Evolutionary conservation across 352 stramenopile genomes (phyloP).

Genomic region (Peronospora tabacina): DNA sequence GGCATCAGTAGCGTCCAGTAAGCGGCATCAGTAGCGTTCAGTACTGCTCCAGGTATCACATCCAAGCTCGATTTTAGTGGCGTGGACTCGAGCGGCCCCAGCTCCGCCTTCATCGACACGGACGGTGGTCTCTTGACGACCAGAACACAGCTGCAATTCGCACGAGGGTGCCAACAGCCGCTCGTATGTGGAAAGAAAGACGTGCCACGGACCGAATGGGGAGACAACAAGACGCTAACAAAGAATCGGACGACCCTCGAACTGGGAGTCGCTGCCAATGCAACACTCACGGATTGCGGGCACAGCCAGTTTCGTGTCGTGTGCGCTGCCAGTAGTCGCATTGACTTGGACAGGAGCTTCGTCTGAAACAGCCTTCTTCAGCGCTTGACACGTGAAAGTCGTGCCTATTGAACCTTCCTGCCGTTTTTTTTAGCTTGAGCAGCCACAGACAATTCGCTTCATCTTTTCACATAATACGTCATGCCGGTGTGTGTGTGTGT

Average conservation of each 20-base stretch:
- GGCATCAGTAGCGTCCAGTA: no score
- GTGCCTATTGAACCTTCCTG: no score
- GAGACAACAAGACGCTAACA: no score
- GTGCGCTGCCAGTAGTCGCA: conserved; percentile 30
- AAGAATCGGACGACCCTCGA: not conserved
- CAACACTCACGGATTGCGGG: conserved; percentile 38
- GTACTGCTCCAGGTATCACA: conserved; percentile 37
- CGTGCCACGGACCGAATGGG: no score
- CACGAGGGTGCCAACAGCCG: conserved; percentile 30
- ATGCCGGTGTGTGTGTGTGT: conserved; percentile 4
- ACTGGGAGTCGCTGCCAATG: conserved; percentile 17
- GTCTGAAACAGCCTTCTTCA: not conserved
- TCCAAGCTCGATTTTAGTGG: conserved; percentile 40
- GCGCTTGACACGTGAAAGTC: no score
- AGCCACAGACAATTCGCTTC: no score
- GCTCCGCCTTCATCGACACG: conserved; percentile 41
- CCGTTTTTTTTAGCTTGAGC: no score
- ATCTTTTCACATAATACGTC: not conserved
- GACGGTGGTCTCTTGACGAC: conserved; percentile 33
- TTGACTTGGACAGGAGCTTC: conserved; percentile 8
- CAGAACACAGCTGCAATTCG: conserved; percentile 36
- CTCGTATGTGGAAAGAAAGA: conserved; percentile 46
- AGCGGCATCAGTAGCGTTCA: conserved; percentile 36
- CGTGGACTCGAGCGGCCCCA: conserved; percentile 39
- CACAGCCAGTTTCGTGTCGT: conserved; percentile 33